Conservation (phyloP, 2,329 filamentous ascomycete genomes). For the Alternaria solani region DNA sequence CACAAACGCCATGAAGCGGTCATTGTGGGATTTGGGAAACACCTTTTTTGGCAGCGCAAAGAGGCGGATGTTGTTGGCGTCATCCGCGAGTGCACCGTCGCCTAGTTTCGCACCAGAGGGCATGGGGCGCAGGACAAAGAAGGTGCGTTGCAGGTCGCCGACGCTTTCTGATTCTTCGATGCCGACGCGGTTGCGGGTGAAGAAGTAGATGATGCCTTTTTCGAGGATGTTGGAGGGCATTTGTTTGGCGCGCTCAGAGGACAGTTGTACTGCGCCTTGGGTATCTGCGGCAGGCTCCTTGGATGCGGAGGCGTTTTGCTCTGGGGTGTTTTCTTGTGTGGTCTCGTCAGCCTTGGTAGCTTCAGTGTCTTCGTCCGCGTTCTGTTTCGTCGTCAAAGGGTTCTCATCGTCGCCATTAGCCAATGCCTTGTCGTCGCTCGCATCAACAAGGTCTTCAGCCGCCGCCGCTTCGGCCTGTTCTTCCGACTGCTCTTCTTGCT, state of each 20-base stretch:
- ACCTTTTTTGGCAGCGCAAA: constrained; percentile 85
- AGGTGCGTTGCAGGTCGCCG: constrained; percentile 77
- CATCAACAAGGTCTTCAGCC: constrained; percentile 1
- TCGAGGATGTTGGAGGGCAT: constrained; percentile 74
- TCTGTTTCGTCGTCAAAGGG: constrained; percentile 7
- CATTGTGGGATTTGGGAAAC: constrained; percentile 71
- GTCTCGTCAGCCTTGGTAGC: constrained; percentile 13
- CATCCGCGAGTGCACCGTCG: constrained; percentile 63
- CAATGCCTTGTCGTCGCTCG: constrained; percentile 24
- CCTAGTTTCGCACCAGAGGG: constrained; percentile 73
- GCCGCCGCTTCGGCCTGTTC: constrained; percentile 18
- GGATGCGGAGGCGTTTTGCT: constrained; percentile 17
- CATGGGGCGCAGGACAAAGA: constrained; percentile 79
- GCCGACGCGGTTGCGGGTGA: constrained; percentile 79
- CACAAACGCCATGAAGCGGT: constrained; percentile 83
- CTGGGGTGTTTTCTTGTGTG: not conserved
- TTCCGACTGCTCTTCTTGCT: constrained; percentile 19
- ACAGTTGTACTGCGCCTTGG: constrained; percentile 55
- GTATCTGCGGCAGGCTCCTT: constrained; percentile 36
- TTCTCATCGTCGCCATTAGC: constrained; percentile 32
- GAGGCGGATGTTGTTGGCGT: constrained; percentile 71
- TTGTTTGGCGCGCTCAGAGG: constrained; percentile 59
- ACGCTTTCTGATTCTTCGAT: constrained; percentile 74
- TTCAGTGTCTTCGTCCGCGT: constrained; percentile 4
- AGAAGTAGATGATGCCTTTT: constrained; percentile 92